A percentile compares a stretch with the other conserved stretches of the same genome.
These are phyloP conservation scores for Malus orientalis DNA, from an alignment of 306 rosid species.

Conservation along the genomic window DNA sequence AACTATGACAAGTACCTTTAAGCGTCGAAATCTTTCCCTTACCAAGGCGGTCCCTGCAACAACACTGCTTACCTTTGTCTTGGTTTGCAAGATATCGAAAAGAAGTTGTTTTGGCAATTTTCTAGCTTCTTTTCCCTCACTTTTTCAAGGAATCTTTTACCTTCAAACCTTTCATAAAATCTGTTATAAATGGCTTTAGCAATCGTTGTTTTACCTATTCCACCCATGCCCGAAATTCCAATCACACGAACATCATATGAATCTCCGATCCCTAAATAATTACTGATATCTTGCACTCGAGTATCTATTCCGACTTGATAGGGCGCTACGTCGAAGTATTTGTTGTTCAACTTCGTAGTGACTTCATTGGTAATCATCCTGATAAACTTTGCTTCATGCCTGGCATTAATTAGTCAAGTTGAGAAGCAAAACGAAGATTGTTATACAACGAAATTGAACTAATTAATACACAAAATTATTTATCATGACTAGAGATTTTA, in stretches of 20 bases:
- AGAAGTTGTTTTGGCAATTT: constrained; percentile 14
- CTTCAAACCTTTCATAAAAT: constrained; percentile 2
- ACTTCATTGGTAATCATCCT: background rate
- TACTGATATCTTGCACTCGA: background rate
- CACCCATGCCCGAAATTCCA: constrained; percentile 18
- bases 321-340: background rate
- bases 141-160: constrained; percentile 3
- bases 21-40: background rate
- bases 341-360: background rate
- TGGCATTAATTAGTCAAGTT: background rate
- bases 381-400: constrained; percentile 8
- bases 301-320: background rate
- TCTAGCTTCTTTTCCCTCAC: background rate
- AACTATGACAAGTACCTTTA: constrained; percentile 9
- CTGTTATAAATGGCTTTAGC: constrained; percentile 15
- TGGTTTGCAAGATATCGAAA: background rate
- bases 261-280: background rate
- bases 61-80: background rate
- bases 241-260: background rate
- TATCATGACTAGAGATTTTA: too few relatives aligned
- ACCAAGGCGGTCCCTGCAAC: background rate
- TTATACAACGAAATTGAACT: background rate
- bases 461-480: too few relatives aligned
- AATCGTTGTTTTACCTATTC: constrained; percentile 15
- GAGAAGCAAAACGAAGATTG: background rate